Percentiles rank a stretch among this genome's conserved stretches.
phyloP scores from a whole-genome alignment of 2,329 filamentous ascomycete genomes.

The Xylaria sp. region DNA sequence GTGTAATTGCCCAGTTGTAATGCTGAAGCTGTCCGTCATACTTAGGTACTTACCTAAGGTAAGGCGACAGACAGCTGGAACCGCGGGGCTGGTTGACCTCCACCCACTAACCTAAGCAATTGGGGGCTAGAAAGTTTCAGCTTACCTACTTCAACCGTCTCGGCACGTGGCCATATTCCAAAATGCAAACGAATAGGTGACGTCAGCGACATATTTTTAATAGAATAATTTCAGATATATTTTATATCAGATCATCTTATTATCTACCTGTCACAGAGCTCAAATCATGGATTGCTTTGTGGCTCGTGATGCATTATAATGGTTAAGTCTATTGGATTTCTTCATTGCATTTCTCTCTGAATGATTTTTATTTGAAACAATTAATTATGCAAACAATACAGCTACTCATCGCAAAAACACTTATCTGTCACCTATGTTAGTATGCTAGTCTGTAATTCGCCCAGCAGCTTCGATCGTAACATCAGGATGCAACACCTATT shows the following conservation, averaged over 20 bases:
- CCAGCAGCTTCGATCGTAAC: neutral
- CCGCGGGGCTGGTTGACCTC: constrained; percentile 22
- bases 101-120: neutral
- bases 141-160: neutral
- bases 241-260: no score
- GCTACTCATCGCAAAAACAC: neutral
- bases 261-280: no score
- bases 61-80: constrained; percentile 13
- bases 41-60: no score
- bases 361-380: neutral
- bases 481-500: neutral
- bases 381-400: neutral
- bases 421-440: neutral
- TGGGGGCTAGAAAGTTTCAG: neutral
- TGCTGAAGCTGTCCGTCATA: neutral
- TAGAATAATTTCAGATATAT: no score
- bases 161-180: neutral
- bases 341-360: neutral
- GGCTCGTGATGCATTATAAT: neutral
- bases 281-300: no score
- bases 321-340: neutral
- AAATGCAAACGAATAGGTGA: neutral
- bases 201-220: neutral
- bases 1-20: neutral
- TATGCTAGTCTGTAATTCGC: neutral